Conservation (phyloP, 768 basidiomycete genomes). For the Lanmaoa pseudosensibilis region DNA sequence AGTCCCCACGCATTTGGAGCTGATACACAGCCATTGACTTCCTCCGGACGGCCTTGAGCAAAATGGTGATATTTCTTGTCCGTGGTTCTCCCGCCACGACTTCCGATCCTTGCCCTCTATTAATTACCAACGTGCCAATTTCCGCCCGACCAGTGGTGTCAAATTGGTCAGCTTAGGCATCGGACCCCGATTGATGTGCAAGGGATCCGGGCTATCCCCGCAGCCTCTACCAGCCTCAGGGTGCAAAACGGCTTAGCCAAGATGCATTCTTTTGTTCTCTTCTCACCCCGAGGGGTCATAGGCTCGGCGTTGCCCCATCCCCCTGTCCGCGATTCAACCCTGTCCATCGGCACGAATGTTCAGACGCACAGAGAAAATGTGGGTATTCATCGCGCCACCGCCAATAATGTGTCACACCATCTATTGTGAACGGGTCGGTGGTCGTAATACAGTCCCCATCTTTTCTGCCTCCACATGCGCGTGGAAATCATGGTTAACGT, state of each 20-base stretch:
- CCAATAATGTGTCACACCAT: background rate
- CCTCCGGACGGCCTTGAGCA: background rate
- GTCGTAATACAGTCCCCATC: background rate
- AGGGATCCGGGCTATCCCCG: conserved; percentile 1
- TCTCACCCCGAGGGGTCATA: background rate
- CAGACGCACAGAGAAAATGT: background rate
- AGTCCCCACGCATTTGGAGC: background rate
- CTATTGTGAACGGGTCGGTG: background rate
- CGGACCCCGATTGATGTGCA: background rate
- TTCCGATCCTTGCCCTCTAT: background rate
- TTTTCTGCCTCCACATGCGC: background rate
- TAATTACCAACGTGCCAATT: conserved; percentile 7
- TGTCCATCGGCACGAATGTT: background rate
- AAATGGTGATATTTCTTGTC: background rate
- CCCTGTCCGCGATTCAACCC: background rate
- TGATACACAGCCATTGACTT: background rate
- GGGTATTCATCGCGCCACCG: background rate
- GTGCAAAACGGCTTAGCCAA: background rate
- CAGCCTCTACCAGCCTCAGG: background rate
- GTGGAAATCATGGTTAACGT: background rate
- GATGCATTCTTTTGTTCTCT: background rate
- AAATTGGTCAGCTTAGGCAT: background rate
- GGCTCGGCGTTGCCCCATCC: background rate
- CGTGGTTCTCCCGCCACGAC: background rate
- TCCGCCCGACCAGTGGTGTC: background rate